Conservation (phyloP, 306 rosid genomes). For the Cucurbita pepo region DNA sequence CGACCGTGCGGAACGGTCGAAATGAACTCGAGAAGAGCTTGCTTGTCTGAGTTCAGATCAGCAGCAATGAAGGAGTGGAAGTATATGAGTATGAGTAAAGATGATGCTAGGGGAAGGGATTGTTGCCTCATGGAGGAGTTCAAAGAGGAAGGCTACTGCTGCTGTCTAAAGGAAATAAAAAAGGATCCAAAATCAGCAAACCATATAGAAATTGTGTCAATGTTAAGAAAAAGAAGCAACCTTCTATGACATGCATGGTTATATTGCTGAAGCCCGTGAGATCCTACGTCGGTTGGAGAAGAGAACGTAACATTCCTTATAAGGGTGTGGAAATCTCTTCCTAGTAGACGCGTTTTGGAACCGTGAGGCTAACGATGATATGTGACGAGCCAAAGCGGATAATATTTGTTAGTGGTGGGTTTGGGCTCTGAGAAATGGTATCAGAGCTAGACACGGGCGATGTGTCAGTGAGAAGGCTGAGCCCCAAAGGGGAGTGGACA, state of each 20-base stretch:
- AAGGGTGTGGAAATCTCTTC: no score
- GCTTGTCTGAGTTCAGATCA: constrained; percentile 57
- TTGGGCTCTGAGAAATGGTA: no score
- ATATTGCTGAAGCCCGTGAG: not conserved
- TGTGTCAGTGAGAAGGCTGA: no score
- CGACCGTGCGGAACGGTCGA: constrained; percentile 54
- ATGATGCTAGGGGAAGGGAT: constrained; percentile 9
- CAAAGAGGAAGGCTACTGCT: constrained; percentile 4
- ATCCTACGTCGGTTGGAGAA: no score
- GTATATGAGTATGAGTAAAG: constrained; percentile 18
- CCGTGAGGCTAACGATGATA: no score
- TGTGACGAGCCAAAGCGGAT: no score
- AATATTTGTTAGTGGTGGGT: no score
- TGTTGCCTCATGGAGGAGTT: constrained; percentile 33
- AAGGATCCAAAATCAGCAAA: not conserved
- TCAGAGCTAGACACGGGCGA: no score
- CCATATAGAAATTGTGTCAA: not conserved
- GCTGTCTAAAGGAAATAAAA: not conserved
- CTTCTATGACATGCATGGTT: not conserved
- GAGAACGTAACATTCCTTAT: no score
- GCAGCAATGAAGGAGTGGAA: constrained; percentile 16
- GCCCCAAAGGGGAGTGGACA: no score
- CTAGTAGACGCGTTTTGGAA: no score
- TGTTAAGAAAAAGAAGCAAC: not conserved
- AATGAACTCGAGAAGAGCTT: constrained; percentile 66